Percentiles rank a stretch among this genome's conserved stretches.
phyloP scores from a whole-genome alignment of 305 asterid genomes.

The Rubia tinctorum region DNA sequence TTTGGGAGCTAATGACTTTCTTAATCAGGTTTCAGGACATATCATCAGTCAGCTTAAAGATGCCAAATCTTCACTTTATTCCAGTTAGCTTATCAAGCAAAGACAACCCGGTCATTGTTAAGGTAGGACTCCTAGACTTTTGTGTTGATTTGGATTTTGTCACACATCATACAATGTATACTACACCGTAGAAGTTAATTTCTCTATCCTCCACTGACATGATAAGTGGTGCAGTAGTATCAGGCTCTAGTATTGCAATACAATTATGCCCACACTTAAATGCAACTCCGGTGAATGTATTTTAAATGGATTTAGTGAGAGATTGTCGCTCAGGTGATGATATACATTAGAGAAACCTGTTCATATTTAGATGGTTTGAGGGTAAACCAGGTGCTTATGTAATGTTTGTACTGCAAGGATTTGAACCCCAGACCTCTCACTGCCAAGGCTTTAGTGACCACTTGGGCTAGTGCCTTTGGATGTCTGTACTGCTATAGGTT shows the following conservation, averaged over 20 bases:
- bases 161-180: neutral
- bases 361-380: too few species aligned
- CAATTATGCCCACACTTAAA: neutral
- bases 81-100: slow-evolving; percentile 90
- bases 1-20: slow-evolving; percentile 13
- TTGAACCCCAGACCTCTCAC: too few species aligned
- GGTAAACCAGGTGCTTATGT: too few species aligned
- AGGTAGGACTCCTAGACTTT: slow-evolving; percentile 44
- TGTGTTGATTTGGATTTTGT: slow-evolving; percentile 1
- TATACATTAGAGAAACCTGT: too few species aligned
- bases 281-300: too few species aligned
- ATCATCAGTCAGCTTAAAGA: slow-evolving; percentile 57
- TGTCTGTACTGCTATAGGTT: too few species aligned
- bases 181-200: neutral
- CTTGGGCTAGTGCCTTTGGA: too few species aligned
- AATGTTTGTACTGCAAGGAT: too few species aligned
- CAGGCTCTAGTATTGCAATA: neutral
- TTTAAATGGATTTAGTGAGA: too few species aligned
- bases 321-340: too few species aligned
- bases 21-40: slow-evolving; percentile 78
- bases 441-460: too few species aligned
- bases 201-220: neutral
- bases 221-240: neutral
- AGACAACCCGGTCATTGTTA: slow-evolving; percentile 64
- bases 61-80: slow-evolving; percentile 95